phyloP scores from a whole-genome alignment of 2,329 filamentous ascomycete genomes.

The Cordyceps militaris region DNA sequence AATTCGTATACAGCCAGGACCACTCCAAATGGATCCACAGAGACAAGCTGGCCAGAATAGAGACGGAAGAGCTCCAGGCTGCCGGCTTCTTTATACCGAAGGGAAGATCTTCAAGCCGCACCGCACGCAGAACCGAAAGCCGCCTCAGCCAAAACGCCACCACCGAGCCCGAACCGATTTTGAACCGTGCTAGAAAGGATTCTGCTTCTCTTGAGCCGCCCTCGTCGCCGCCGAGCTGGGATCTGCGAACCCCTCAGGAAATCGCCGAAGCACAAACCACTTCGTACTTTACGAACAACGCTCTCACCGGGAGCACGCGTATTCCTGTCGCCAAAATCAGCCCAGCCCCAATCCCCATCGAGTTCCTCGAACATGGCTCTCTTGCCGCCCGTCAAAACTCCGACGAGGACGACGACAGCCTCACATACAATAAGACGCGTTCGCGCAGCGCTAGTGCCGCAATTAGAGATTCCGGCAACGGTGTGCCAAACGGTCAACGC shows the following conservation, averaged over 20 bases:
- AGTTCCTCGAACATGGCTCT: constrained; percentile 67
- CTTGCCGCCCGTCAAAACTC: constrained; percentile 54
- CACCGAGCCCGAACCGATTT: constrained; percentile 25
- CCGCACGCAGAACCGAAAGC: constrained; percentile 30
- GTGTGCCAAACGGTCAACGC: constrained; percentile 31
- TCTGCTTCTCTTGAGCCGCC: constrained; percentile 34
- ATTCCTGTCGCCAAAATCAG: constrained; percentile 83
- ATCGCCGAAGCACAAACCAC: constrained; percentile 54
- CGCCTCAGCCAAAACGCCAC: constrained; percentile 27
- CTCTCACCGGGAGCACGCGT: constrained; percentile 60
- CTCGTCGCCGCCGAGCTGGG: constrained; percentile 49
- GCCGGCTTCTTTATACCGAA: constrained; percentile 61
- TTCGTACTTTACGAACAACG: constrained; percentile 45
- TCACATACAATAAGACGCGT: constrained; percentile 55
- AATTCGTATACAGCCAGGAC: constrained; percentile 38
- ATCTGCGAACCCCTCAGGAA: constrained; percentile 71
- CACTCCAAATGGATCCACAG: constrained; percentile 78
- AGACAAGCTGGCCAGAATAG: constrained; percentile 75
- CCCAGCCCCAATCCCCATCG: constrained; percentile 64
- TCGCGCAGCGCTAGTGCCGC: constrained; percentile 64
- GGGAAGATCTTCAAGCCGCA: constrained; percentile 45
- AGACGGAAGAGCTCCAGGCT: constrained; percentile 72
- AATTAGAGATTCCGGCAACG: constrained; percentile 23
- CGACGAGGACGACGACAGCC: constrained; percentile 46
- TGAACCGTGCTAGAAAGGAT: constrained; percentile 36